Percentiles rank a stretch among this genome's conserved stretches.
phyloP scores from a whole-genome alignment of 2,329 filamentous ascomycete genomes.

The Colletotrichum plurivorum region DNA sequence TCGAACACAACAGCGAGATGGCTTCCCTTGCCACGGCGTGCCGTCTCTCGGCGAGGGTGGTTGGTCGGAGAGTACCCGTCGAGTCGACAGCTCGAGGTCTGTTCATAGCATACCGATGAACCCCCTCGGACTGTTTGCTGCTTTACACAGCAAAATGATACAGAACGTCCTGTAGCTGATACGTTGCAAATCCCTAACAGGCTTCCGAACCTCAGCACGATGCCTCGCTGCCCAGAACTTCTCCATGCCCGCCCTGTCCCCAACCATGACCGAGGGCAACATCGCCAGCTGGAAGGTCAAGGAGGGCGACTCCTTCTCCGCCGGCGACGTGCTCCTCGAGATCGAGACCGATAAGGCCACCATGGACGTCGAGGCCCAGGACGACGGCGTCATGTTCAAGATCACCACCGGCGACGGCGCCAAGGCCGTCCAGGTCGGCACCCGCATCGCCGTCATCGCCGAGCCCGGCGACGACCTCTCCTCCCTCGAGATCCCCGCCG shows the following conservation, averaged over 20 bases:
- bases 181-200: constrained; percentile 55
- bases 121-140: not conserved
- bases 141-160: not conserved
- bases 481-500: constrained; percentile 80
- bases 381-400: constrained; percentile 89
- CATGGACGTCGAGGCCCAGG: constrained; percentile 95
- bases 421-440: constrained; percentile 84
- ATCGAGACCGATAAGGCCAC: constrained; percentile 96
- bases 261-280: constrained; percentile 95
- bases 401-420: constrained; percentile 81
- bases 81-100: constrained; percentile 72
- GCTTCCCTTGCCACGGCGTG: constrained; percentile 76
- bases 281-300: constrained; percentile 89
- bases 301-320: constrained; percentile 85
- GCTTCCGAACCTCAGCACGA: constrained; percentile 73
- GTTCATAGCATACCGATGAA: constrained; percentile 42
- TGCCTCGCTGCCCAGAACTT: constrained; percentile 86
- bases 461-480: constrained; percentile 85
- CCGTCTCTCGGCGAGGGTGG: constrained; percentile 74
- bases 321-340: constrained; percentile 89
- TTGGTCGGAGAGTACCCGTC: constrained; percentile 65
- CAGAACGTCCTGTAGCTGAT: constrained; percentile 23
- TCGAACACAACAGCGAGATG: constrained; percentile 60
- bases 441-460: constrained; percentile 85
- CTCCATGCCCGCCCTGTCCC: constrained; percentile 91